phyloP scores from a whole-genome alignment of 2,329 filamentous ascomycete species.

The Fusarium citri region DNA sequence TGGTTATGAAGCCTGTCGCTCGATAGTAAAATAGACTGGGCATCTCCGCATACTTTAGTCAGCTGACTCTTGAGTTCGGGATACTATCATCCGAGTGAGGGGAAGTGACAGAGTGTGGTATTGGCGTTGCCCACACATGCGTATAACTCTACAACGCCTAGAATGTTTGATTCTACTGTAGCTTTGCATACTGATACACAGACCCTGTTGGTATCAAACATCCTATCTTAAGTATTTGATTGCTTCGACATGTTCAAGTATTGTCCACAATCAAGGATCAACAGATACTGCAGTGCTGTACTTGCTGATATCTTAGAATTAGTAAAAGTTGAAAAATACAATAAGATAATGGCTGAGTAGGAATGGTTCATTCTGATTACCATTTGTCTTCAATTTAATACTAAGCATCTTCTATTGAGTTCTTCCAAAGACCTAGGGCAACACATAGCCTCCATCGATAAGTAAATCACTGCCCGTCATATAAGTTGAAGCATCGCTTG shows the following conservation, averaged over 20 bases:
- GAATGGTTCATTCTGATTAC: neutral
- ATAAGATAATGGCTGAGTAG: neutral
- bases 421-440: neutral
- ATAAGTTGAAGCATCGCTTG: slow-evolving; percentile 57
- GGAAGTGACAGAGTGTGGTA: slow-evolving; percentile 5
- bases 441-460: slow-evolving; percentile 34
- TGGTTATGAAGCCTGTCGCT: neutral
- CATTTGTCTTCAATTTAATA: too few species aligned
- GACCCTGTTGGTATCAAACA: neutral
- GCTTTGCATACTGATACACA: neutral
- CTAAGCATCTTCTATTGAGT: neutral
- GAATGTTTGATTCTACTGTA: neutral
- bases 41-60: neutral
- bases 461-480: slow-evolving; percentile 36
- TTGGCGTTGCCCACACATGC: neutral
- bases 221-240: too few species aligned
- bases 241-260: neutral
- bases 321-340: neutral
- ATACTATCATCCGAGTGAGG: slow-evolving; percentile 22
- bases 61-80: slow-evolving; percentile 22
- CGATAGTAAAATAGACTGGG: neutral
- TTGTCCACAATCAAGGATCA: neutral
- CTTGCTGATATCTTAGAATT: neutral
- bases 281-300: neutral
- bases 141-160: neutral